Base-by-base conservation (phyloP, 78 protist genomes). In the Dictyostelium intermedium region DNA sequence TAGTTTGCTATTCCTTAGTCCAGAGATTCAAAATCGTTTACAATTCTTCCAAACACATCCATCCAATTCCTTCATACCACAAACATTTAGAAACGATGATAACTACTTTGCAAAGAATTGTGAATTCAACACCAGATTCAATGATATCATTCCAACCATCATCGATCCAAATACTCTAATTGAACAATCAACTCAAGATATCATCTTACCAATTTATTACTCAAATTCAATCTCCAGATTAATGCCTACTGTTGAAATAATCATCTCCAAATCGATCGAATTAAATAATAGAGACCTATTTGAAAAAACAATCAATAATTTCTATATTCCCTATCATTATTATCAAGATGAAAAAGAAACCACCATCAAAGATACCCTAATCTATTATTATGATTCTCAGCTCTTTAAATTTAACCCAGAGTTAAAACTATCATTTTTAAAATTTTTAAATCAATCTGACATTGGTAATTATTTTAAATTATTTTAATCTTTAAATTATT, bases 301-400 rank as follows among this genome's bases (percentile, higher is more conserved):
- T 3, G 32, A 50, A 35, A 82, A 56, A n/a, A 27, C 66, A 5
- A 56, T 82, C 13, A 13, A 14, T 13, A 50, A 60, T 32, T 82
- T 35, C 50, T 11, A 56, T 32, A 7, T 45, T 23, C 53, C 63
- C 11, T 82, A 82, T 82, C 32, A 10, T 56, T 39, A 56, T 9
- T 82, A 56, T 60, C 86, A 82, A 47, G 86, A 82, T 82, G 74
- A 50, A 56, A 25, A 25, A 34, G 63, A 45, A 35, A 32, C 86
- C 8, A 50, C 37, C 0, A 60, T 56, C 10, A 50, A 25, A 35
- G 86, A 82, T 27, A 10, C 66, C 3, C 35, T 82, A 35, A n/a
- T 47, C 34, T 82, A 82, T 23, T 82, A 82, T 82, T 56, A 56
- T 34, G 86, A 82, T 34, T 50, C 86, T 13, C 72, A 32, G 23